These are phyloP conservation scores for Pichia sp. DNA, from an alignment of 1,139 yeast species.

Conservation along the genomic window DNA sequence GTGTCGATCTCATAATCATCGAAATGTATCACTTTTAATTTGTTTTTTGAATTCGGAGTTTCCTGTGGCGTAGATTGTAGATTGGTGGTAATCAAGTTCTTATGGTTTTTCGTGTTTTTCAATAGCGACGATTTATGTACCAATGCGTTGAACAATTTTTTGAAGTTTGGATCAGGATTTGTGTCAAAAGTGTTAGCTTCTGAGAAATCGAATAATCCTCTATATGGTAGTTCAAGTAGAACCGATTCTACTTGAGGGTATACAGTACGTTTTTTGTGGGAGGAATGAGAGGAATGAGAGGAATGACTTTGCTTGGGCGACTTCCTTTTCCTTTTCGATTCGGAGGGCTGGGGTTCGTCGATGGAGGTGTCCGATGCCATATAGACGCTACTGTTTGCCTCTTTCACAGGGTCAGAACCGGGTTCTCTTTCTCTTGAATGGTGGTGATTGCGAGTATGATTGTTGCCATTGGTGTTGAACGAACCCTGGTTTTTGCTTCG, in stretches of 20 bases:
- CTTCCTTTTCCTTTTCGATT: not conserved
- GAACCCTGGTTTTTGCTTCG: not conserved
- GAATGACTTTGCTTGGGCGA: not conserved
- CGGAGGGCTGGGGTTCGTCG: not conserved
- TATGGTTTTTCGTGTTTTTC: slow-evolving; percentile 21
- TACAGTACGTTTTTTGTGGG: not conserved
- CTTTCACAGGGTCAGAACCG: not conserved
- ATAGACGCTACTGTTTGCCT: not conserved
- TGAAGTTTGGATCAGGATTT: slow-evolving; percentile 51
- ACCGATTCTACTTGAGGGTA: slow-evolving; percentile 27
- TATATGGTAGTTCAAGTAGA: slow-evolving; percentile 51
- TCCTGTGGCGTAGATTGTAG: not conserved
- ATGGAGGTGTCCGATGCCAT: not conserved
- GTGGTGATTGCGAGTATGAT: not conserved
- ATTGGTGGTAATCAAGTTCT: not conserved
- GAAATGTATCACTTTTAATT: slow-evolving; percentile 50
- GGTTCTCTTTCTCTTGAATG: too few species aligned
- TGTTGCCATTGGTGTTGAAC: not conserved
- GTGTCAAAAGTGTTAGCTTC: slow-evolving; percentile 62
- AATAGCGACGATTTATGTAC: slow-evolving; percentile 31
- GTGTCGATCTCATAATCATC: slow-evolving; percentile 74
- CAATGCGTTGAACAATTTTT: slow-evolving; percentile 44
- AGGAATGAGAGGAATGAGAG: not conserved
- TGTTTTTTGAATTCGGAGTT: slow-evolving; percentile 22
- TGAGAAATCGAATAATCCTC: slow-evolving; percentile 56